Base-by-base conservation (phyloP, 2,329 filamentous ascomycete species). In the Exophiala calicioides region DNA sequence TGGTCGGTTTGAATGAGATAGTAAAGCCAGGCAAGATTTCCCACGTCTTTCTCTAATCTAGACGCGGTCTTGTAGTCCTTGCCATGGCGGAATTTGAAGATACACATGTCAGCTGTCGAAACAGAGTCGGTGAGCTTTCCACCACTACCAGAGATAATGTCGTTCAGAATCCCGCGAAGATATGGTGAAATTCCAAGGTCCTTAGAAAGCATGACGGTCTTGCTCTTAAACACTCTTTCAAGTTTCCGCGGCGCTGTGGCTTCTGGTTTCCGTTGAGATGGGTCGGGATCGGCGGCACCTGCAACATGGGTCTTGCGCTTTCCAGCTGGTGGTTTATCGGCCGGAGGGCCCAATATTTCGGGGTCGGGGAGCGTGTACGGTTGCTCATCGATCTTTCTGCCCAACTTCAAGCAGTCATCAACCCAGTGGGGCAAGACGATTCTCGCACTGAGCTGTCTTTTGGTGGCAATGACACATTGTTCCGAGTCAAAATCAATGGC, bases 11-110 rank as follows among this genome's bases (percentile, higher is more conserved):
- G 88, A 62, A 97, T 94, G 43, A 98, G 75, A 66, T 91, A 84
- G 66, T 93, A 97, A 9, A 98, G 76, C 93, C 93, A 98, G 1
- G 90, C 84, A 16, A 98, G 73, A 63, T 94, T 98, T 12, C 90
- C 93, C 9, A 98, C 88, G 31, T 90, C 84, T 60, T 91, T 95
- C 44, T 82, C 81, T 9, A 77, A 74, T 59, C 86, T 84, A 0
- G 89, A 86, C 3, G 93, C 91, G 31, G 76, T 73, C 19, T 87
- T 65, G 63, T 95, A 98, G 42, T 93, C 79, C 6, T 78, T 66
- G 0, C 90, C 90, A 20, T 91, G 86, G 29, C 93, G 86, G 64
- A 85, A 96, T 42, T 89, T 86, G 64, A 91, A 94, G 37, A 98
- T 79, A 60, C 88, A 89, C 65, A 89, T 89, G 63, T 95, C 82